phyloP scores from a whole-genome alignment of 1,284 basidiomycete species.

The Ustilago cynodontis region DNA sequence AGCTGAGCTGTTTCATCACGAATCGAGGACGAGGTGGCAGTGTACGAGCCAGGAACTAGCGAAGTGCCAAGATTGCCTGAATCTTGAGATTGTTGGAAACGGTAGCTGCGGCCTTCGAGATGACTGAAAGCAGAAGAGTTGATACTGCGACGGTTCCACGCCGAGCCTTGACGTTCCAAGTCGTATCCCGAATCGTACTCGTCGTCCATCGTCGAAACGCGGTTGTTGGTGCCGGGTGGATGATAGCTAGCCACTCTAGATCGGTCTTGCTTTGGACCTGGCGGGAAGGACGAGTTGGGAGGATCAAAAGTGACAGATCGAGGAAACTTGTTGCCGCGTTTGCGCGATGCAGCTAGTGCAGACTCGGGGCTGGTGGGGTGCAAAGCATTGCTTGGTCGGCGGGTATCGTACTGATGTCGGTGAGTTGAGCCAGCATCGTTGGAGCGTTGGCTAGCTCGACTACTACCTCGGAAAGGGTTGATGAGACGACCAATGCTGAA shows the following conservation, averaged over 20 bases:
- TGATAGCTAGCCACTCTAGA: conserved; percentile 35
- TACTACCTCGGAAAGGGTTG: conserved; percentile 35
- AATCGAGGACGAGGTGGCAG: conserved; percentile 62
- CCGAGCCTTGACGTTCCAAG: conserved; percentile 40
- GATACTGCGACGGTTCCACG: conserved; percentile 32
- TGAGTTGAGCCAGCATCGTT: neutral
- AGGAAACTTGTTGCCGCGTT: conserved; percentile 32
- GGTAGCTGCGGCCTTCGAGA: conserved; percentile 65
- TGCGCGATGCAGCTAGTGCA: conserved; percentile 16
- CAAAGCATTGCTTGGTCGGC: conserved; percentile 43
- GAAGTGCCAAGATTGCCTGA: conserved; percentile 20
- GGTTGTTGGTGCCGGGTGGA: conserved; percentile 17
- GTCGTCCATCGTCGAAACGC: conserved; percentile 22
- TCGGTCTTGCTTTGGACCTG: conserved; percentile 34
- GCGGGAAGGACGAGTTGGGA: conserved; percentile 47
- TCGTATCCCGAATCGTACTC: conserved; percentile 41
- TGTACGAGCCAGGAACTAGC: conserved; percentile 57
- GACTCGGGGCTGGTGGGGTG: conserved; percentile 26
- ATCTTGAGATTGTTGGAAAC: conserved; percentile 49
- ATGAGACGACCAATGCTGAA: conserved; percentile 39
- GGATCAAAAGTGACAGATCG: conserved; percentile 51
- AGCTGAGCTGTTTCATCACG: conserved; percentile 66
- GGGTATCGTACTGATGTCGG: conserved; percentile 29
- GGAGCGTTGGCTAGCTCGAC: conserved; percentile 1
- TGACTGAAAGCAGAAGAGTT: conserved; percentile 58